Base-by-base conservation (phyloP, 2,329 filamentous ascomycete genomes). In the Lojkania enalia region DNA sequence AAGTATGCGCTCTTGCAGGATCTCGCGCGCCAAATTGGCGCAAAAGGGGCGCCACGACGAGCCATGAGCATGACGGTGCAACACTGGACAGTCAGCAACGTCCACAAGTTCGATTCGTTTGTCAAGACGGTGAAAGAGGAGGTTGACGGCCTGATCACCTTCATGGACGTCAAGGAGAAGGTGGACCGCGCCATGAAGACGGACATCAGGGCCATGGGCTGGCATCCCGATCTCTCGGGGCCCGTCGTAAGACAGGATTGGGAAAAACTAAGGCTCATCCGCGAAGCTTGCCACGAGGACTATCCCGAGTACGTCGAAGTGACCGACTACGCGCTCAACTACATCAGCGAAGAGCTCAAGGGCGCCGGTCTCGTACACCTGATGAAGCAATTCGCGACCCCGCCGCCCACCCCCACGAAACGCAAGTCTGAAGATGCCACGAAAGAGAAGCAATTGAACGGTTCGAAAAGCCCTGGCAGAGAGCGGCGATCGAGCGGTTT, bases 191-290 rank as follows among this genome's bases (percentile, higher is more conserved):
- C 67, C 11, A 71, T 73, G 56, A 63, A 67, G 25, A 69, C 70
- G 48, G 74, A 77, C 39, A 74, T 77, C 44, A 67, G 68, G 27
- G 66, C 69, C 11, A 71, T 77, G 57, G 74, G 72, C n/a, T 77
- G 74, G 74, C 74, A 77, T 53, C 64, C 75, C 2, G 73, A 76
- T 40, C 62, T 71, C 6, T 66, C 67, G 7, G 60, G 60, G 0
- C 57, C 61, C 9, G 35, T 58, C 9, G 59, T 68, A 4, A 52
- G 58, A 29, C 54, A 61, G 16, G 67, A 70, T 27, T 67, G 62
- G 65, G 63, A 66, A 30, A 76, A 76, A 54, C 54, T 77, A n/a
- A 56, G 63, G 14, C 60, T 77, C 5, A 67, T 77, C 21, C 60
- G 67, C n/a, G 71, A 75, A 45, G 69, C 71, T 4, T 74, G 71